Percentiles rank a stretch among this genome's conserved stretches.
phyloP scores from a whole-genome alignment of 345 rosid genomes.

The Passiflora organensis region DNA sequence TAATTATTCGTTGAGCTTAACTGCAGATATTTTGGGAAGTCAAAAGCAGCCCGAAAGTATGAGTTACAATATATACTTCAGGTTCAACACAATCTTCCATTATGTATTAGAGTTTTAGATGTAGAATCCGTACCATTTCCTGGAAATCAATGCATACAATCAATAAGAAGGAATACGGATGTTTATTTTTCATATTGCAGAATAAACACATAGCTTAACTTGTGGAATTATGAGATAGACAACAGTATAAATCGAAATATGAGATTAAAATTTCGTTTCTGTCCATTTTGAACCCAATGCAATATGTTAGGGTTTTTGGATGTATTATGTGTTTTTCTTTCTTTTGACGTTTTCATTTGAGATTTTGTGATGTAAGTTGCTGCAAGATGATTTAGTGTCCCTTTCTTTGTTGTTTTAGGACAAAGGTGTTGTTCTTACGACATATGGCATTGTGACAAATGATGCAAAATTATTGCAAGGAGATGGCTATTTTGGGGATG shows the following conservation, averaged over 20 bases:
- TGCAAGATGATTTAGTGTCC: too few species aligned
- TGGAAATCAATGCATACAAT: too few species aligned
- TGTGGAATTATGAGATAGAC: not conserved
- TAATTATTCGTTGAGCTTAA: constrained; percentile 6
- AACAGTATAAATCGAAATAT: not conserved
- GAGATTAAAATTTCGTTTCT: not conserved
- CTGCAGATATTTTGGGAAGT: constrained; percentile 71
- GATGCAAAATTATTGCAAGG: constrained; percentile 73
- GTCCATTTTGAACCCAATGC: not conserved
- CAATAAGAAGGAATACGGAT: too few species aligned
- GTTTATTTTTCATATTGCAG: too few species aligned
- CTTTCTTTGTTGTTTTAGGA: constrained; percentile 47
- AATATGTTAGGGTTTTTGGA: too few species aligned
- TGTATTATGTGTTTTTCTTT: too few species aligned
- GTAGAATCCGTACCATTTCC: too few species aligned
- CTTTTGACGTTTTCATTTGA: too few species aligned
- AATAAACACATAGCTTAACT: too few species aligned
- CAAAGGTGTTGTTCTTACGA: constrained; percentile 83
- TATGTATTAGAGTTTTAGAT: constrained; percentile 1
- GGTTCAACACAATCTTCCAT: constrained; percentile 37
- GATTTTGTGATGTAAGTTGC: too few species aligned
- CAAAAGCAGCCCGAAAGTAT: constrained; percentile 70
- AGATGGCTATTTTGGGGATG: constrained; percentile 35
- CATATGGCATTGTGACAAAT: constrained; percentile 90
- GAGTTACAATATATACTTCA: constrained; percentile 80